These are phyloP conservation scores for Exophiala sideris DNA, from an alignment of 2,329 filamentous ascomycete genomes.

Conservation along the genomic window DNA sequence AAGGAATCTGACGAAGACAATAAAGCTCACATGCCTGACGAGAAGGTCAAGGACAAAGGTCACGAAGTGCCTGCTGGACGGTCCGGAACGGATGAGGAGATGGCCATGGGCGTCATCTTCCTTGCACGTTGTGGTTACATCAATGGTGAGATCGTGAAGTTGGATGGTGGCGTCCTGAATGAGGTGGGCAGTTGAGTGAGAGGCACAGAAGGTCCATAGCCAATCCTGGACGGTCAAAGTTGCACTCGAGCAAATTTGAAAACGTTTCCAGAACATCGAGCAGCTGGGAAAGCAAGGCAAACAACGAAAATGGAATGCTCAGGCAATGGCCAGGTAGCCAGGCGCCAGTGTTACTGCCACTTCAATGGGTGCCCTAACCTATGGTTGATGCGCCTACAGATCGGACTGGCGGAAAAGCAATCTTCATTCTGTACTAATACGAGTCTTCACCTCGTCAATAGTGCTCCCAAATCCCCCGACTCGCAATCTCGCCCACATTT, in stretches of 20 bases:
- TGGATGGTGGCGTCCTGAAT: slow-evolving; percentile 46
- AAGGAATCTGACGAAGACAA: slow-evolving; percentile 53
- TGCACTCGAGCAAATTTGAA: too few relatives aligned
- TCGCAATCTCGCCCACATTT: slow-evolving; percentile 33
- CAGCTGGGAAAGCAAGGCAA: too few relatives aligned
- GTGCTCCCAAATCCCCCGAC: slow-evolving; percentile 33
- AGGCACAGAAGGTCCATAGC: not conserved
- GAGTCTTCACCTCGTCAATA: slow-evolving; percentile 14
- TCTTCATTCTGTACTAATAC: not conserved
- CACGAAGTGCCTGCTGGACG: slow-evolving; percentile 51
- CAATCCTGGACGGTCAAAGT: too few relatives aligned
- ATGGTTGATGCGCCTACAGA: too few relatives aligned
- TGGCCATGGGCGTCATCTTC: slow-evolving; percentile 59
- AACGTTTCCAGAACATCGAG: too few relatives aligned
- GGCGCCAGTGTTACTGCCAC: too few relatives aligned
- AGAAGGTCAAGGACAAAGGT: slow-evolving; percentile 34
- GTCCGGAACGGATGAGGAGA: slow-evolving; percentile 61
- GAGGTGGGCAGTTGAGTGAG: slow-evolving; percentile 24
- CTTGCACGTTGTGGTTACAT: slow-evolving; percentile 47
- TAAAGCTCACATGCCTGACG: slow-evolving; percentile 49
- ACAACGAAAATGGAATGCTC: too few relatives aligned
- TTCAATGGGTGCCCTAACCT: too few relatives aligned
- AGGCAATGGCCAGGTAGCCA: too few relatives aligned
- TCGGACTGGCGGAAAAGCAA: too few relatives aligned
- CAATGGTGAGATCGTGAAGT: slow-evolving; percentile 46